Conservation (phyloP, 768 basidiomycete species). For the Clitopilus hobsonii region DNA sequence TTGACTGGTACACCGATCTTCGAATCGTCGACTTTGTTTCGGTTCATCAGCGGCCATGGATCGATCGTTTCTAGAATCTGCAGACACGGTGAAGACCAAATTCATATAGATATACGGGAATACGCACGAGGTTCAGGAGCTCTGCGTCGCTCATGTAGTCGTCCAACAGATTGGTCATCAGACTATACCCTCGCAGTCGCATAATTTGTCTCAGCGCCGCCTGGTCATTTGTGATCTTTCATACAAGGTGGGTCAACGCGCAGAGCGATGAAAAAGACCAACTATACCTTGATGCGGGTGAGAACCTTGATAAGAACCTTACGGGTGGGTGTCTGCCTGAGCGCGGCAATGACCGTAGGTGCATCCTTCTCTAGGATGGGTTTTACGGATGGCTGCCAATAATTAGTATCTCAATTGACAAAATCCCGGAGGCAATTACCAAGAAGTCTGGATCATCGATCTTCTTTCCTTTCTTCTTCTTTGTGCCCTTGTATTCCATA, state of each 20-base stretch:
- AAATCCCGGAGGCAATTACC: no score
- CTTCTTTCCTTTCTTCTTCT: constrained; percentile 89
- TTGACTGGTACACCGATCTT: constrained; percentile 61
- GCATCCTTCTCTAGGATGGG: constrained; percentile 76
- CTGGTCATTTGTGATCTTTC: constrained; percentile 88
- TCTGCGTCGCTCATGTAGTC: constrained; percentile 72
- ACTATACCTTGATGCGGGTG: constrained; percentile 74
- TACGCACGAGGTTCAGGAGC: constrained; percentile 62
- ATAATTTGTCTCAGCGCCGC: constrained; percentile 78
- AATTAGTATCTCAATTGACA: constrained; percentile 4
- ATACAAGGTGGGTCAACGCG: not conserved
- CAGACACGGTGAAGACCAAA: not conserved
- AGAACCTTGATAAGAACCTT: constrained; percentile 82
- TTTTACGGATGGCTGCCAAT: constrained; percentile 64
- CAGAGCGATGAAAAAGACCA: not conserved
- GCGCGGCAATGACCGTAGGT: constrained; percentile 87
- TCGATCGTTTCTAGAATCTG: constrained; percentile 65
- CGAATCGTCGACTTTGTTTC: constrained; percentile 89
- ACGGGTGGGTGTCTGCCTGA: constrained; percentile 81
- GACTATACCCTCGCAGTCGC: constrained; percentile 87
- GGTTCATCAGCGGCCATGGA: constrained; percentile 76
- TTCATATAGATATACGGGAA: not conserved
- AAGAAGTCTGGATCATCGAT: constrained; percentile 88
- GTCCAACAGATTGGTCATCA: constrained; percentile 85
- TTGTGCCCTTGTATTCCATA: constrained; percentile 85